Conservation (phyloP, 352 stramenopile genomes). For the Blastocystis sp. region DNA sequence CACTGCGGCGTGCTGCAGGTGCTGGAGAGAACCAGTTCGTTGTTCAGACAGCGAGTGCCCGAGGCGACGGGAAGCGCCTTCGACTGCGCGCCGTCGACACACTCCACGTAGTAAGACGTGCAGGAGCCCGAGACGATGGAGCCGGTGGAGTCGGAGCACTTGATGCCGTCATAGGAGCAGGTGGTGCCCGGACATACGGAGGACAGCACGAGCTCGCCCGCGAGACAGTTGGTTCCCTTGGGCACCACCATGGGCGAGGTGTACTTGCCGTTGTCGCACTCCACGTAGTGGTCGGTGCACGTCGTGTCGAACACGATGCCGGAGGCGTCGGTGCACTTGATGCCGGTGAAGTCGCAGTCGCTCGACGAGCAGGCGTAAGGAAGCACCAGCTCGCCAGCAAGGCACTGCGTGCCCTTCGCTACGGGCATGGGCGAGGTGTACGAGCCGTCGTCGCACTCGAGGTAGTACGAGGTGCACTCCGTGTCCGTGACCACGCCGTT, state of each 20-base stretch:
- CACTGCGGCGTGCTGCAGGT: slow-evolving; percentile 58
- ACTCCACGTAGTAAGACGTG: slow-evolving; percentile 57
- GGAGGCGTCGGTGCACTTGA: slow-evolving; percentile 57
- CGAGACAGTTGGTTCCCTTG: slow-evolving; percentile 47
- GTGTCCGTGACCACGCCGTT: slow-evolving; percentile 32
- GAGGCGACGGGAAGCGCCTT: slow-evolving; percentile 16
- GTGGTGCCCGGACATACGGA: slow-evolving; percentile 17
- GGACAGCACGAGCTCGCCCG: slow-evolving; percentile 28
- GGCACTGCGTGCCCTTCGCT: slow-evolving; percentile 54
- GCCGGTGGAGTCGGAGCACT: slow-evolving; percentile 27
- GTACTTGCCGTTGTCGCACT: slow-evolving; percentile 62
- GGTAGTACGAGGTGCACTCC: slow-evolving; percentile 45
- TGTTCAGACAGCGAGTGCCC: slow-evolving; percentile 54
- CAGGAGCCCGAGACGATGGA: slow-evolving; percentile 1
- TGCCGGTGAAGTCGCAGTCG: slow-evolving; percentile 67
- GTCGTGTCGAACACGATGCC: slow-evolving; percentile 52
- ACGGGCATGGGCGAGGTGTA: slow-evolving; percentile 40
- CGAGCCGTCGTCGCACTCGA: slow-evolving; percentile 53
- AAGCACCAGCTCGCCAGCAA: slow-evolving; percentile 58
- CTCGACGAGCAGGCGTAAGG: slow-evolving; percentile 37
- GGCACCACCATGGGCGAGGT: slow-evolving; percentile 62
- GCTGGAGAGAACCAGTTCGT: slow-evolving; percentile 41
- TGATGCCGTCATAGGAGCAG: slow-evolving; percentile 54
- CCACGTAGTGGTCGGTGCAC: slow-evolving; percentile 62
- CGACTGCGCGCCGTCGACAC: slow-evolving; percentile 46